Conservation (phyloP, 2,329 filamentous ascomycete species). For the Microsporum ferrugineum region DNA sequence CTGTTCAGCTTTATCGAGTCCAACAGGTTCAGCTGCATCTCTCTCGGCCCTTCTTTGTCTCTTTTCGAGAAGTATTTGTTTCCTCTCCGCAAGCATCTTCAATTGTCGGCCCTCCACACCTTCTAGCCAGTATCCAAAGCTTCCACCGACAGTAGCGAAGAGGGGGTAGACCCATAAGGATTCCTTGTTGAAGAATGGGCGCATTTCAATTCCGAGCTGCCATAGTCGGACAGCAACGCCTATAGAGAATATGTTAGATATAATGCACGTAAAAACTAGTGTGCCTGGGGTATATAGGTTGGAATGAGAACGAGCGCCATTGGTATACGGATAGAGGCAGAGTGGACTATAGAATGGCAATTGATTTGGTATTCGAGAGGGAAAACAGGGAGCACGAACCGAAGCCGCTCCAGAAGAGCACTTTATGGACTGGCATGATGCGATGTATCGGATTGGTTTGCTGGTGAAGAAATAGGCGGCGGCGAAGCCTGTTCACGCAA, state of each 20-base stretch:
- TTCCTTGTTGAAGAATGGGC: constrained; percentile 74
- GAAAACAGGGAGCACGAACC: constrained; percentile 42
- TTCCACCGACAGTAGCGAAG: constrained; percentile 73
- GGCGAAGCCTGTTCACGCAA: background rate
- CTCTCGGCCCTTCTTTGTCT: constrained; percentile 62
- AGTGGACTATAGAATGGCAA: background rate
- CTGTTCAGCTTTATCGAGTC: constrained; percentile 24
- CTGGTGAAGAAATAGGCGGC: constrained; percentile 9
- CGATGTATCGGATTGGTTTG: constrained; percentile 15
- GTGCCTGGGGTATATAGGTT: too few species aligned
- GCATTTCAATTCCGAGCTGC: constrained; percentile 98
- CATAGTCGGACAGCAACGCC: constrained; percentile 85
- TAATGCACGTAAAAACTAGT: background rate
- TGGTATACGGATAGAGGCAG: background rate
- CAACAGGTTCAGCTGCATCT: constrained; percentile 33
- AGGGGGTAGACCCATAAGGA: constrained; percentile 86
- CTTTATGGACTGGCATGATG: constrained; percentile 39
- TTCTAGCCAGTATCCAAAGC: constrained; percentile 95
- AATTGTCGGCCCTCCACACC: constrained; percentile 77
- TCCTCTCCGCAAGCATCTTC: constrained; percentile 64
- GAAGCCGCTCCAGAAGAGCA: constrained; percentile 57
- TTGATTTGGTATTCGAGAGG: too few species aligned
- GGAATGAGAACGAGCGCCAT: background rate
- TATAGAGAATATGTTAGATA: constrained; percentile 30
- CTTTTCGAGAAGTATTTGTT: constrained; percentile 77